phyloP scores from a whole-genome alignment of 768 basidiomycete species.

The Leucogyrophana mollusca region DNA sequence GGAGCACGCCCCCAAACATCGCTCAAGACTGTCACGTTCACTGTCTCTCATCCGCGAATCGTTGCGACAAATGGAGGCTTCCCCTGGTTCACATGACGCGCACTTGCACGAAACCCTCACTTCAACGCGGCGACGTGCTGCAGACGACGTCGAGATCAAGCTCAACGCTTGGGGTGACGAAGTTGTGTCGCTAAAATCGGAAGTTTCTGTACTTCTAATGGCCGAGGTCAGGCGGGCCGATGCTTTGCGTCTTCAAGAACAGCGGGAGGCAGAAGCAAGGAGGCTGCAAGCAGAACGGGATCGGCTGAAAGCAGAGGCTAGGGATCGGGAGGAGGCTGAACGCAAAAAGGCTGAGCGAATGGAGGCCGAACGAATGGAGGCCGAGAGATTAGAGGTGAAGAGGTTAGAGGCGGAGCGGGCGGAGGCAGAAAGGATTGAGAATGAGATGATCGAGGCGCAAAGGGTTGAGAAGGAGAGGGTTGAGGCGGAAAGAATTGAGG shows the following conservation, averaged over 20 bases:
- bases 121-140: constrained; percentile 44
- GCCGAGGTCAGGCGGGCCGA: constrained; percentile 43
- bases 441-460: constrained; percentile 14
- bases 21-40: constrained; percentile 41
- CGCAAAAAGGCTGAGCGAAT: constrained; percentile 28
- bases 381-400: constrained; percentile 30
- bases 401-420: constrained; percentile 9
- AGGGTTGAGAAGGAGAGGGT: neutral
- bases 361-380: constrained; percentile 24
- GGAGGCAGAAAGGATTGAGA: constrained; percentile 5
- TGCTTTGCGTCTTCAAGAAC: constrained; percentile 27
- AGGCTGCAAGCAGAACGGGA: constrained; percentile 15
- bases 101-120: constrained; percentile 48
- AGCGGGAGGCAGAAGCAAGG: constrained; percentile 25
- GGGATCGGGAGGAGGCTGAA: constrained; percentile 34
- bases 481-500: neutral
- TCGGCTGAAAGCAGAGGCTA: constrained; percentile 35
- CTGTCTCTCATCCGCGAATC: constrained; percentile 55
- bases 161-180: constrained; percentile 49
- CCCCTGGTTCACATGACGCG: constrained; percentile 41
- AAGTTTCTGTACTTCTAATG: constrained; percentile 39
- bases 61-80: constrained; percentile 53
- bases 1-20: constrained; percentile 29
- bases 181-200: constrained; percentile 26
- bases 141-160: constrained; percentile 51